Percentiles rank a stretch among this genome's conserved stretches.
phyloP scores from a whole-genome alignment of 1,139 yeast species.

The Pichia sp. region DNA sequence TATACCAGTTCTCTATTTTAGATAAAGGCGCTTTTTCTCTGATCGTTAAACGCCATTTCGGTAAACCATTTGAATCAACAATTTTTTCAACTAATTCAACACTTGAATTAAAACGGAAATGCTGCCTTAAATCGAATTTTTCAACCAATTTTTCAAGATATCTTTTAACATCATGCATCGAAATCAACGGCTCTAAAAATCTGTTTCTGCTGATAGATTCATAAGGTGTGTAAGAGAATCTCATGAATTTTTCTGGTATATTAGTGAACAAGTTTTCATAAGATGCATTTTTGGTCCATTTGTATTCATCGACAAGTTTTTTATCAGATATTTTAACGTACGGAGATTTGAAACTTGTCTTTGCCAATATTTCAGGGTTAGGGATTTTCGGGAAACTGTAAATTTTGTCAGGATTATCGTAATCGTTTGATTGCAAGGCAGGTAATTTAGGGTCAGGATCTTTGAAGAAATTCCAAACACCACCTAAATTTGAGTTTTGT shows the following conservation, averaged over 20 bases:
- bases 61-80: slow-evolving; percentile 3
- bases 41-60: slow-evolving; percentile 15
- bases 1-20: slow-evolving; percentile 27
- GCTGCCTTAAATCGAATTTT: slow-evolving; percentile 28
- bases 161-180: slow-evolving; percentile 30
- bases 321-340: slow-evolving; percentile 5
- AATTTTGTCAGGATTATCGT: slow-evolving; percentile 12
- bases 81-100: slow-evolving; percentile 30
- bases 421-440: slow-evolving; percentile 3
- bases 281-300: slow-evolving; percentile 24
- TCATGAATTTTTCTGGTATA: slow-evolving; percentile 39
- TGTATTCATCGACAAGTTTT: slow-evolving; percentile 9
- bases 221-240: slow-evolving; percentile 32
- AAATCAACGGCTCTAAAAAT: slow-evolving; percentile 25
- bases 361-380: background rate
- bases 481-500: slow-evolving; percentile 36
- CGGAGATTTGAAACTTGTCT: slow-evolving; percentile 12
- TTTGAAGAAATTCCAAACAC: slow-evolving; percentile 33
- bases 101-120: slow-evolving; percentile 35
- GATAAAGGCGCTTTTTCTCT: slow-evolving; percentile 15
- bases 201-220: slow-evolving; percentile 9
- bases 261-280: slow-evolving; percentile 42
- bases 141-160: slow-evolving; percentile 28
- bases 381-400: slow-evolving; percentile 12
- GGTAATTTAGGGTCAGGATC: slow-evolving; percentile 27